A percentile compares a stretch with the other conserved stretches of the same genome.
phyloP scores from a whole-genome alignment of 495 filamentous ascomycete genomes.

The Talaromyces thailandensis region DNA sequence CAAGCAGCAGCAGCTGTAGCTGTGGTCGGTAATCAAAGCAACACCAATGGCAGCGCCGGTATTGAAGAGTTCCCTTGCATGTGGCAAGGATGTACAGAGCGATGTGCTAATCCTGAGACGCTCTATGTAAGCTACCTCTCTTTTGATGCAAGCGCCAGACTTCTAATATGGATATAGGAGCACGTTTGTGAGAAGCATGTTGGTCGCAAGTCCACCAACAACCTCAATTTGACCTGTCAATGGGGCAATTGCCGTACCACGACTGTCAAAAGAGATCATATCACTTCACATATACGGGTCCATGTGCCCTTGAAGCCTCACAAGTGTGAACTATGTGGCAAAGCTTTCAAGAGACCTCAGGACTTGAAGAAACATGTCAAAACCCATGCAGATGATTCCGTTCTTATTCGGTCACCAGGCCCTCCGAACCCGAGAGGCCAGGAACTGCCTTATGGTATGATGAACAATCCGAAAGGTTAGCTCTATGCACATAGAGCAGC shows the following conservation, averaged over 20 bases:
- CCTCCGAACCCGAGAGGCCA: conserved; percentile 47
- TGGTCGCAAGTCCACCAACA: conserved; percentile 97
- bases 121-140: conserved; percentile 70
- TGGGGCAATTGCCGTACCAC: conserved; percentile 95
- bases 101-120: conserved; percentile 65
- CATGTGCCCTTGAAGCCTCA: conserved; percentile 98
- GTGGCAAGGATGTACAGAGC: conserved; percentile 80
- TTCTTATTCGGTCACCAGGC: conserved; percentile 70
- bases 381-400: conserved; percentile 98
- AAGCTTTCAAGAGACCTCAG: conserved; percentile 98
- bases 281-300: conserved; percentile 97
- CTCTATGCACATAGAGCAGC: background rate
- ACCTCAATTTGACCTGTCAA: conserved; percentile 92
- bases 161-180: conserved; percentile 49
- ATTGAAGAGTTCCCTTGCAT: conserved; percentile 66
- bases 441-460: conserved; percentile 43
- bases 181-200: conserved; percentile 99
- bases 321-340: conserved; percentile 96
- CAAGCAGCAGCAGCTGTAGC: conserved; percentile 28
- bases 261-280: conserved; percentile 98
- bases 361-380: conserved; percentile 99
- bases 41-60: conserved; percentile 13
- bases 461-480: conserved; percentile 27
- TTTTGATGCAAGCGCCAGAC: conserved; percentile 1
- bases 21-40: conserved; percentile 29